These are phyloP conservation scores for Fusarium solani-melongenae DNA, from an alignment of 2,329 filamentous ascomycete species.

Conservation along the genomic window DNA sequence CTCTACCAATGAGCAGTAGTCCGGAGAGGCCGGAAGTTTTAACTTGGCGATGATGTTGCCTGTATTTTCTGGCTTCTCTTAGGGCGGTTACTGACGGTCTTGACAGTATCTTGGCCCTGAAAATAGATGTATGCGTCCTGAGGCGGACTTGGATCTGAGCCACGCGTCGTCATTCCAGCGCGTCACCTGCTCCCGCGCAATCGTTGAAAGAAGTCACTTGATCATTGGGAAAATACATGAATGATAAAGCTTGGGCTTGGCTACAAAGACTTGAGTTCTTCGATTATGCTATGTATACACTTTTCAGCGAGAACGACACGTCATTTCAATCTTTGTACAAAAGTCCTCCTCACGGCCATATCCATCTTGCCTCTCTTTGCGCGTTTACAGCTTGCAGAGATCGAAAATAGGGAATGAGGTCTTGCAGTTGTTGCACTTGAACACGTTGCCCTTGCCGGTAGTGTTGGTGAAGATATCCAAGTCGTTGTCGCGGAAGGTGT, in stretches of 20 bases:
- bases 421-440: conserved; percentile 40
- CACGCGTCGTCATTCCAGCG: not conserved
- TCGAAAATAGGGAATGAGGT: not conserved
- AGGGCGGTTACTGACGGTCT: not conserved
- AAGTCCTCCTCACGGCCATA: not conserved
- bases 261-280: not conserved
- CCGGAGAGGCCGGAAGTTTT: conserved; percentile 16
- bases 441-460: conserved; percentile 36
- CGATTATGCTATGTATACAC: not conserved
- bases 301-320: not conserved
- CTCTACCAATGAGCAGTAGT: not conserved
- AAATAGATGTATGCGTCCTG: not conserved
- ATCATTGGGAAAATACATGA: not conserved
- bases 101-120: not conserved
- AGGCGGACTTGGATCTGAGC: not conserved
- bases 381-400: not conserved
- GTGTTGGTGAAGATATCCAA: conserved; percentile 38
- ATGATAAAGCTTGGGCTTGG: not conserved
- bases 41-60: conserved; percentile 39
- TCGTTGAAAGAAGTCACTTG: not conserved
- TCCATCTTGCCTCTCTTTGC: not conserved
- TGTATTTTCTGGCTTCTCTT: not conserved
- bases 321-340: not conserved
- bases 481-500: conserved; percentile 45
- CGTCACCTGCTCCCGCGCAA: not conserved